phyloP scores from a whole-genome alignment of 2,329 filamentous ascomycete species.

The Eutypella sp. region DNA sequence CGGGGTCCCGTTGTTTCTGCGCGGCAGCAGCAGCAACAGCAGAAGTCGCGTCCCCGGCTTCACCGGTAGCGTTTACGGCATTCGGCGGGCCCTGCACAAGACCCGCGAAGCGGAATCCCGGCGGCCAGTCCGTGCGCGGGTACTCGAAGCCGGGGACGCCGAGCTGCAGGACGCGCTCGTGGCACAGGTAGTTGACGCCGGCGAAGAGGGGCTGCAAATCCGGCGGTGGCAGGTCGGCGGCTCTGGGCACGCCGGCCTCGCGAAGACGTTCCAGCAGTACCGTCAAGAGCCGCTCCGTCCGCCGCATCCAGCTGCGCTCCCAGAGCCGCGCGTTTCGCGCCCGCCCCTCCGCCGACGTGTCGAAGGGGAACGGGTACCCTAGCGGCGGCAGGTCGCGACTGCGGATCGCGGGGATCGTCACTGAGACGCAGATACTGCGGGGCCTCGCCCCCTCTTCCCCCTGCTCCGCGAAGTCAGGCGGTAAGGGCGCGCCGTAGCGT shows the following conservation, averaged over 20 bases:
- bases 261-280: constrained; percentile 23
- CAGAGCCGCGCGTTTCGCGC: constrained; percentile 22
- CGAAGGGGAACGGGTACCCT: constrained; percentile 26
- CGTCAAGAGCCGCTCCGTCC: constrained; percentile 17
- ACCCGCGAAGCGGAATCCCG: constrained; percentile 29
- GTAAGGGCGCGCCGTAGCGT: constrained; percentile 24
- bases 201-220: no score
- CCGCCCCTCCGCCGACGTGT: constrained; percentile 20
- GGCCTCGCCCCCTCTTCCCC: constrained; percentile 4
- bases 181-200: constrained; percentile 31
- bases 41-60: neutral
- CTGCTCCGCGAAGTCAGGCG: constrained; percentile 1
- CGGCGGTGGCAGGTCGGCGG: no score
- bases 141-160: constrained; percentile 34
- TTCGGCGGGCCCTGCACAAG: constrained; percentile 23
- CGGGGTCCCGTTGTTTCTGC: neutral
- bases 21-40: neutral
- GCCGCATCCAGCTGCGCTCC: constrained; percentile 22
- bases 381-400: constrained; percentile 31
- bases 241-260: constrained; percentile 21
- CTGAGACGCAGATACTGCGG: constrained; percentile 27
- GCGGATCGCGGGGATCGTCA: constrained; percentile 32
- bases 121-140: constrained; percentile 32
- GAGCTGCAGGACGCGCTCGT: constrained; percentile 30
- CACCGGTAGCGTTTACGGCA: no score